These are phyloP conservation scores for Neonectria coccinea DNA, from an alignment of 2,329 filamentous ascomycete genomes.

Conservation along the genomic window DNA sequence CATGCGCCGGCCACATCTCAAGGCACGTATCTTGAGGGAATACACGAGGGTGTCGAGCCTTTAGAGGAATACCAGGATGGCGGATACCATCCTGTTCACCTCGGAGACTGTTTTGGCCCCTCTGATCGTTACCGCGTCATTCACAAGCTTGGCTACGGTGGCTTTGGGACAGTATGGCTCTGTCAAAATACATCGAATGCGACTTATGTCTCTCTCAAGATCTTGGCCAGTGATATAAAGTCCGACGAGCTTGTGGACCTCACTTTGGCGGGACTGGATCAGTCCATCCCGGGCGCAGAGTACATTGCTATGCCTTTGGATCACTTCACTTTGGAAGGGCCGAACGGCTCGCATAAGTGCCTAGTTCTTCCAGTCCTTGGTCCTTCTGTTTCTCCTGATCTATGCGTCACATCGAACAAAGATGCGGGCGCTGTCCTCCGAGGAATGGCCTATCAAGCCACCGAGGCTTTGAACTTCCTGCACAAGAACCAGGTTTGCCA, in stretches of 20 bases:
- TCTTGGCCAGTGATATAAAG: no score
- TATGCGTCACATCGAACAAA: constrained; percentile 19
- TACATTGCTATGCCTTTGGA: no score
- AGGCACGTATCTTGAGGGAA: constrained; percentile 14
- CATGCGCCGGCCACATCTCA: constrained; percentile 17
- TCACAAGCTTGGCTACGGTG: constrained; percentile 32
- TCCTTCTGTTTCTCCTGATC: constrained; percentile 36
- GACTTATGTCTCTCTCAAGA: no score
- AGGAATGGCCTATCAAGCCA: constrained; percentile 36
- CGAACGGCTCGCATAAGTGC: constrained; percentile 44
- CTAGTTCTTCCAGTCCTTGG: constrained; percentile 47
- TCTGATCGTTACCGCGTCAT: constrained; percentile 15
- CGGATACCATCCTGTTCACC: constrained; percentile 25
- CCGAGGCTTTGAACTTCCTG: constrained; percentile 39
- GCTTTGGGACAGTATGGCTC: constrained; percentile 33
- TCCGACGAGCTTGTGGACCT: no score
- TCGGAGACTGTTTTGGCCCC: constrained; percentile 9
- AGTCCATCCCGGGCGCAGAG: no score
- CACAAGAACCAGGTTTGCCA: constrained; percentile 48
- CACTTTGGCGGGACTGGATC: no score
- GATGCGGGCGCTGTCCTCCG: constrained; percentile 28
- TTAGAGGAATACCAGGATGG: constrained; percentile 26
- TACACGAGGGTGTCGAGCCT: constrained; percentile 9
- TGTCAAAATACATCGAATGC: no score
- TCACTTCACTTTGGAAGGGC: no score